phyloP scores from a whole-genome alignment of 1,284 basidiomycete species.

The Thecaphora thlaspeos region DNA sequence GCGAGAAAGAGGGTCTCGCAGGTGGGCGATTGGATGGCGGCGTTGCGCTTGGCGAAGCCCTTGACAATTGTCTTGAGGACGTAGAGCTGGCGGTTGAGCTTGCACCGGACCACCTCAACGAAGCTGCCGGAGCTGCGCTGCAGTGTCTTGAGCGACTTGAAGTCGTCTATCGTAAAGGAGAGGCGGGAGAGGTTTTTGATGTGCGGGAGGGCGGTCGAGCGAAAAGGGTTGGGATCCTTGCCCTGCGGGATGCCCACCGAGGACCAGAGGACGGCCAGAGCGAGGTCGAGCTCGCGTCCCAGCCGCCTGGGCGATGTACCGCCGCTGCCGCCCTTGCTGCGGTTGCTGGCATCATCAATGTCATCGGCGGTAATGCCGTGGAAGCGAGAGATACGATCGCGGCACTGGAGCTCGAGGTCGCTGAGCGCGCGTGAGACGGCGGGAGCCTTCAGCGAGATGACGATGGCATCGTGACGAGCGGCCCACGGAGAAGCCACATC shows the following conservation, averaged over 20 bases:
- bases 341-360: too few species aligned
- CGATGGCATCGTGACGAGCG: neutral
- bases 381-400: neutral
- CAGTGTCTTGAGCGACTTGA: slow-evolving; percentile 42
- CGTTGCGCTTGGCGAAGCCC: slow-evolving; percentile 46
- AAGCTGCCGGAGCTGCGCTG: slow-evolving; percentile 46
- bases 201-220: slow-evolving; percentile 14
- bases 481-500: neutral
- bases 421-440: neutral
- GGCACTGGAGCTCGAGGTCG: neutral
- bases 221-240: slow-evolving; percentile 27
- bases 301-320: slow-evolving; percentile 2
- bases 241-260: slow-evolving; percentile 16
- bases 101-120: slow-evolving; percentile 52
- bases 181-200: slow-evolving; percentile 17
- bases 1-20: slow-evolving; percentile 44
- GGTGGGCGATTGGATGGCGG: slow-evolving; percentile 44
- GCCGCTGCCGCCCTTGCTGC: too few species aligned
- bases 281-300: slow-evolving; percentile 32
- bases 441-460: neutral
- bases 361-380: neutral
- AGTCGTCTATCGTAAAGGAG: slow-evolving; percentile 37
- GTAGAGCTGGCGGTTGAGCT: slow-evolving; percentile 50
- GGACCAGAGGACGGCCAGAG: slow-evolving; percentile 39
- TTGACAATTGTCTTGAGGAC: slow-evolving; percentile 55